phyloP scores from a whole-genome alignment of 345 rosid species.

The Eucalyptus regnans region DNA sequence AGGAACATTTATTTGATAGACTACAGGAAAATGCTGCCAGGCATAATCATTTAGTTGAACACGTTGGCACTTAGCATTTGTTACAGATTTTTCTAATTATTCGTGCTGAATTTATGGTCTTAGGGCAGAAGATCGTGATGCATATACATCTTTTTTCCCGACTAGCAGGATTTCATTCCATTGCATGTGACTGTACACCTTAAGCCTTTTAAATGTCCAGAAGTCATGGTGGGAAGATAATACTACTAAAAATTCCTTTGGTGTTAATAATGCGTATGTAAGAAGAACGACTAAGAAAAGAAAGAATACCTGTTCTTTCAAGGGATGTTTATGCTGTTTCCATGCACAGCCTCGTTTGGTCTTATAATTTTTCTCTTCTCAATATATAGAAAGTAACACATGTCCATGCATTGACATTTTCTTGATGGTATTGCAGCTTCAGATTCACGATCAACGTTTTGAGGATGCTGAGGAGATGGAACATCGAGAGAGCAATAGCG shows the following conservation, averaged over 20 bases:
- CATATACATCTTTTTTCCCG: background rate
- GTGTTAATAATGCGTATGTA: background rate
- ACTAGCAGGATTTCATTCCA: background rate
- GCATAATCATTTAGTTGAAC: background rate
- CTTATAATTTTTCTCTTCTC: background rate
- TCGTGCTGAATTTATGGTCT: background rate
- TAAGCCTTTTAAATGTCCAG: background rate
- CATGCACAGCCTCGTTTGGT: background rate
- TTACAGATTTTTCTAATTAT: background rate
- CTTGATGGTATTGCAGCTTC: conserved; percentile 41
- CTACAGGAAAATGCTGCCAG: background rate
- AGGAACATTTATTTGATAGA: background rate
- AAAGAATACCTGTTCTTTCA: background rate
- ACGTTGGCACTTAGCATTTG: background rate
- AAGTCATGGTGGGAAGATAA: background rate
- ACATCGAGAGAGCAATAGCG: conserved; percentile 11
- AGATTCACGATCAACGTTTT: conserved; percentile 74
- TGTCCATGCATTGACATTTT: background rate
- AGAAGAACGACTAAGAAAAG: background rate
- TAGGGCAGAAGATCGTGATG: background rate
- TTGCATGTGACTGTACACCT: background rate
- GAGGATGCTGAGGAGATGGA: conserved; percentile 93
- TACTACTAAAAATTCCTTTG: background rate
- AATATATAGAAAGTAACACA: background rate
- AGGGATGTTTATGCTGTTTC: background rate